Evolutionary conservation across 768 basidiomycete genomes (phyloP).

Genomic region (Rubroboletus satanas): DNA sequence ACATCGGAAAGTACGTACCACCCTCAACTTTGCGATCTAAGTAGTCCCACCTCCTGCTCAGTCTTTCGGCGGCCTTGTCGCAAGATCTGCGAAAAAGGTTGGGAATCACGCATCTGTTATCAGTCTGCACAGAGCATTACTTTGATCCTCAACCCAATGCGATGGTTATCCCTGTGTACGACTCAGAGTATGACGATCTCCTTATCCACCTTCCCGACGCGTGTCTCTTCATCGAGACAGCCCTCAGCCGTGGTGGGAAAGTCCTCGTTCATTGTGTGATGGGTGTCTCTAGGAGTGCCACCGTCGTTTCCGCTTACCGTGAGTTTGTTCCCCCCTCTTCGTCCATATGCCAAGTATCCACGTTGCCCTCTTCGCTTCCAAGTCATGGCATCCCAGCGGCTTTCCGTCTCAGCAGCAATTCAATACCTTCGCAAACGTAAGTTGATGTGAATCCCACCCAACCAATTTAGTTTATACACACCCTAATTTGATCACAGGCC

Average conservation of each 20-base stretch:
- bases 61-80: conserved; percentile 34
- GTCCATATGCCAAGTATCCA: neutral
- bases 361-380: neutral
- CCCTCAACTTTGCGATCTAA: neutral
- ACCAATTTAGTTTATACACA: conserved; percentile 9
- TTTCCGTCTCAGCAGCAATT: conserved; percentile 43
- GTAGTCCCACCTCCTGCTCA: conserved; percentile 7
- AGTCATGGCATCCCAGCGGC: conserved; percentile 50
- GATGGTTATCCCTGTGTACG: conserved; percentile 36
- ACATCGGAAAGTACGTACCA: conserved; percentile 35
- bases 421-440: conserved; percentile 48
- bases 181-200: conserved; percentile 51
- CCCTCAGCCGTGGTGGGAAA: conserved; percentile 47
- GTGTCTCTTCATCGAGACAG: conserved; percentile 59
- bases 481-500: conserved; percentile 26
- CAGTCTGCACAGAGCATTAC: conserved; percentile 53
- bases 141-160: conserved; percentile 39
- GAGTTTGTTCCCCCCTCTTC: conserved; percentile 23
- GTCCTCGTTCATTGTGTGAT: conserved; percentile 72
- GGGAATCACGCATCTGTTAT: conserved; percentile 53
- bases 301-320: conserved; percentile 56
- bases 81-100: conserved; percentile 27
- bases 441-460: conserved; percentile 8
- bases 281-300: conserved; percentile 67
- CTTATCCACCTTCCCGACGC: conserved; percentile 60